These are phyloP conservation scores for Cyberlindnera nakhonratchasimensis DNA, from an alignment of 805 yeast species.

Conservation along the genomic window DNA sequence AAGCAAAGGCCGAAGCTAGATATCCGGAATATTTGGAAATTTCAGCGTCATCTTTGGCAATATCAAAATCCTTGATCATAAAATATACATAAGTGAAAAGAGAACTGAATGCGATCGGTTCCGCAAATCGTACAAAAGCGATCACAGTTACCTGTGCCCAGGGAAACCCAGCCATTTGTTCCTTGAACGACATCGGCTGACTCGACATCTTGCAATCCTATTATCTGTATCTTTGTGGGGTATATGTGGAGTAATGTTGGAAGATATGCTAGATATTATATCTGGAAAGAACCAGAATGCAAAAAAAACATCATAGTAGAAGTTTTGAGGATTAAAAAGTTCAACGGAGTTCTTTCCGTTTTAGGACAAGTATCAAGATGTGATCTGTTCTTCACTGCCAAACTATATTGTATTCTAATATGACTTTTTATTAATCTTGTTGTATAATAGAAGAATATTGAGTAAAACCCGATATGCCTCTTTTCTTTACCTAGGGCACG, in stretches of 20 bases:
- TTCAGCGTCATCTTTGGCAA: constrained; percentile 18
- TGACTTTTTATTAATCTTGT: too few species aligned
- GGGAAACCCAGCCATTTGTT: constrained; percentile 19
- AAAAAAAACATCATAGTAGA: not conserved
- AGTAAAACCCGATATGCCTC: too few species aligned
- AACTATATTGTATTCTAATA: too few species aligned
- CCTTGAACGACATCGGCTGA: constrained; percentile 9
- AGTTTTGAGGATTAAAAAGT: too few species aligned
- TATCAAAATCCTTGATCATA: constrained; percentile 21
- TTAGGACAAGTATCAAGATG: not conserved
- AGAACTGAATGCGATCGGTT: constrained; percentile 22
- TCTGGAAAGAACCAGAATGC: not conserved
- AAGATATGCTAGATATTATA: not conserved
- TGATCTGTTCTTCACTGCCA: too few species aligned
- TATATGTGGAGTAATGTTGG: not conserved
- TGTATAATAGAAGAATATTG: too few species aligned
- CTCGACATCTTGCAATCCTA: not conserved
- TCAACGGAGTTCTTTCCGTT: not conserved
- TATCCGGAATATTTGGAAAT: constrained; percentile 20
- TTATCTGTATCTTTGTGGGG: not conserved
- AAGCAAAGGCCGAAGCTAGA: constrained; percentile 16
- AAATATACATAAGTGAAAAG: constrained; percentile 22
- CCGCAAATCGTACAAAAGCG: constrained; percentile 21
- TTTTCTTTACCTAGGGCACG: too few species aligned
- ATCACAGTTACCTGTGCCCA: constrained; percentile 19